These are phyloP conservation scores for Cladosporium sp. DNA, from an alignment of 2,329 filamentous ascomycete species.

Conservation along the genomic window DNA sequence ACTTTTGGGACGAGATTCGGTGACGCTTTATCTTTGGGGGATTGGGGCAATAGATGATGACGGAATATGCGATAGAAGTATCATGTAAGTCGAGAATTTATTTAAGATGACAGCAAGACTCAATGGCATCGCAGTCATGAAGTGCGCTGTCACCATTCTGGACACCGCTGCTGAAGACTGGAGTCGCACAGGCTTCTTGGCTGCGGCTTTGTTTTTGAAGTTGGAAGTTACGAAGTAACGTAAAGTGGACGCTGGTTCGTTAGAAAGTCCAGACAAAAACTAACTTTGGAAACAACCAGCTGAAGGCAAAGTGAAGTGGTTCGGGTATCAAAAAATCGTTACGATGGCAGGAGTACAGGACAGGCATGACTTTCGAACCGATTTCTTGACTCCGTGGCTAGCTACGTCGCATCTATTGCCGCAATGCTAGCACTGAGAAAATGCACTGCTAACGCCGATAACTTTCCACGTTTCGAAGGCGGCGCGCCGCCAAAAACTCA, in stretches of 20 bases:
- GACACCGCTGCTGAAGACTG: not conserved
- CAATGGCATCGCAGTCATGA: too few species aligned
- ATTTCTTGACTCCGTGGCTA: conserved; percentile 14
- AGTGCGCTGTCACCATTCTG: not conserved
- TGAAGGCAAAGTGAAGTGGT: not conserved
- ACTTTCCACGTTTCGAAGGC: conserved; percentile 13
- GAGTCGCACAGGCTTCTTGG: too few species aligned
- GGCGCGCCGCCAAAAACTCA: conserved; percentile 12
- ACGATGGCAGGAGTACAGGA: conserved; percentile 7
- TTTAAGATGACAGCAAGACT: too few species aligned
- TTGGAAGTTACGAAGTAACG: too few species aligned
- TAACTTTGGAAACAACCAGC: too few species aligned
- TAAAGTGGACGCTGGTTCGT: too few species aligned
- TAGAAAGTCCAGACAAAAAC: too few species aligned
- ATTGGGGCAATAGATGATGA: too few species aligned
- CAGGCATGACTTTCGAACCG: conserved; percentile 14
- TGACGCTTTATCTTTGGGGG: not conserved
- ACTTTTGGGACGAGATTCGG: not conserved
- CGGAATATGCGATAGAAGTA: too few species aligned
- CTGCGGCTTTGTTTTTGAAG: too few species aligned
- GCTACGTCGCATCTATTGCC: conserved; percentile 11
- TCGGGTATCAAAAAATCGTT: conserved; percentile 13
- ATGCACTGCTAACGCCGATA: conserved; percentile 14
- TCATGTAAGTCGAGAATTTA: too few species aligned
- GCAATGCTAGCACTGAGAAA: conserved; percentile 11